phyloP scores from a whole-genome alignment of 768 basidiomycete species.

The Lactarius quietus region DNA sequence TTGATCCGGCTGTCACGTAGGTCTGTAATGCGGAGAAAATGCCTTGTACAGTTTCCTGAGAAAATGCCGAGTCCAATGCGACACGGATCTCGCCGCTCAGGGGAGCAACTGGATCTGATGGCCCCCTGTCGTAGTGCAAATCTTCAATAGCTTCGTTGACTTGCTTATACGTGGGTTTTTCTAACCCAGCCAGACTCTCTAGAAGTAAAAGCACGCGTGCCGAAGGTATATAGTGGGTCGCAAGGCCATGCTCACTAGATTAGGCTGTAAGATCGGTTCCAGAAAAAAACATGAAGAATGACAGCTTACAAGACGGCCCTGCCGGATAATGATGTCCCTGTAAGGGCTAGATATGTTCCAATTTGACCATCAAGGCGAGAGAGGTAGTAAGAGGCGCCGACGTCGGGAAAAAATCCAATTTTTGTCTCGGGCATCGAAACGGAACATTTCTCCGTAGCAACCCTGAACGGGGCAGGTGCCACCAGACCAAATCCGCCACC shows the following conservation, averaged over 20 bases:
- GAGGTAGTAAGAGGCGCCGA: constrained; percentile 88
- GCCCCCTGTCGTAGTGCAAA: constrained; percentile 51
- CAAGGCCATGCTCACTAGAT: constrained; percentile 82
- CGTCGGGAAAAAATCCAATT: constrained; percentile 89
- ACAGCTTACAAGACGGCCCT: constrained; percentile 76
- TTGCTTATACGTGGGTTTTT: constrained; percentile 45
- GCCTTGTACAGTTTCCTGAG: constrained; percentile 61
- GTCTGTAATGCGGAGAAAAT: constrained; percentile 58
- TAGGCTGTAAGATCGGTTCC: constrained; percentile 3
- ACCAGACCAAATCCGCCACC: constrained; percentile 93
- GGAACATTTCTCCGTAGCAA: constrained; percentile 88
- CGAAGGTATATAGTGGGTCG: constrained; percentile 89
- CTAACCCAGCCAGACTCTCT: constrained; percentile 58
- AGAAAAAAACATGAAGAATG: background rate
- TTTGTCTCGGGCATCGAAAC: constrained; percentile 98
- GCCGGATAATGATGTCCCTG: constrained; percentile 66
- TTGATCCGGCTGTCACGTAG: constrained; percentile 38
- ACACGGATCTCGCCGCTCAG: constrained; percentile 59
- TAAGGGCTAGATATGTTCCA: constrained; percentile 92
- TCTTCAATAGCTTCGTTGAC: constrained; percentile 72
- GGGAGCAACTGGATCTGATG: constrained; percentile 49
- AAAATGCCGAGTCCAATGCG: constrained; percentile 83
- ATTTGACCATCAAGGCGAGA: constrained; percentile 87
- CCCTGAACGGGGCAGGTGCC: constrained; percentile 79
- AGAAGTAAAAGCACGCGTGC: constrained; percentile 68